These are phyloP conservation scores for Litsea cubeba DNA, from an alignment of 164 flowering plant species.

Conservation along the genomic window DNA sequence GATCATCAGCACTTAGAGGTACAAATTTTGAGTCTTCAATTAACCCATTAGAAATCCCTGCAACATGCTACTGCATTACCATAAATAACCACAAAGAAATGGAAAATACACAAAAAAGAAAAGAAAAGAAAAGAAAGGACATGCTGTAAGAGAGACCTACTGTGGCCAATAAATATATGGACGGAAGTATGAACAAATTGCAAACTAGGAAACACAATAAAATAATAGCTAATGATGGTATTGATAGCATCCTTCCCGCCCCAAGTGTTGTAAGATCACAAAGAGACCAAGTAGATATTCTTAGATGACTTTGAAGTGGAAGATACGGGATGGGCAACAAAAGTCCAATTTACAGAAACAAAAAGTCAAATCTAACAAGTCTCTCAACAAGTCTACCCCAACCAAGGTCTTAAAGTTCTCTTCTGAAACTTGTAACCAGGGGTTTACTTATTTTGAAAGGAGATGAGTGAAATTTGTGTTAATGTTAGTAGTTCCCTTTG, in stretches of 20 bases:
- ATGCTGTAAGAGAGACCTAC: neutral
- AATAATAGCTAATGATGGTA: neutral
- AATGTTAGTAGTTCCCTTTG: too few species aligned
- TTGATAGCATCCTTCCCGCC: neutral
- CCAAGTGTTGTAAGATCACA: neutral
- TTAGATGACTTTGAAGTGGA: neutral
- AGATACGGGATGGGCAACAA: neutral
- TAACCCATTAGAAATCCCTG: conserved; percentile 55
- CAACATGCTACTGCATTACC: conserved; percentile 5
- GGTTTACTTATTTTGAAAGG: too few species aligned
- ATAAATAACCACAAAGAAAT: neutral
- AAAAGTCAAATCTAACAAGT: neutral
- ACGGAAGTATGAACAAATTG: neutral
- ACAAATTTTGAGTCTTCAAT: conserved; percentile 87
- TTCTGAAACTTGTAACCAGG: too few species aligned
- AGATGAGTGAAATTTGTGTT: too few species aligned
- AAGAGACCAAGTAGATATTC: neutral
- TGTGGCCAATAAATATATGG: neutral
- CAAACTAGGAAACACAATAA: too few species aligned
- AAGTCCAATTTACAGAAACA: neutral
- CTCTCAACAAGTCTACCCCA: too few species aligned
- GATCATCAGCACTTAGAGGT: conserved; percentile 75
- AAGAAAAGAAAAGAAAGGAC: neutral
- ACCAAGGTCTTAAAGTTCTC: too few species aligned
- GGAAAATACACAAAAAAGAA: neutral